Percentiles rank a stretch among this genome's conserved stretches.
Evolutionary conservation across 495 filamentous ascomycete genomes (phyloP).

Genomic region (Neurospora sp.): DNA sequence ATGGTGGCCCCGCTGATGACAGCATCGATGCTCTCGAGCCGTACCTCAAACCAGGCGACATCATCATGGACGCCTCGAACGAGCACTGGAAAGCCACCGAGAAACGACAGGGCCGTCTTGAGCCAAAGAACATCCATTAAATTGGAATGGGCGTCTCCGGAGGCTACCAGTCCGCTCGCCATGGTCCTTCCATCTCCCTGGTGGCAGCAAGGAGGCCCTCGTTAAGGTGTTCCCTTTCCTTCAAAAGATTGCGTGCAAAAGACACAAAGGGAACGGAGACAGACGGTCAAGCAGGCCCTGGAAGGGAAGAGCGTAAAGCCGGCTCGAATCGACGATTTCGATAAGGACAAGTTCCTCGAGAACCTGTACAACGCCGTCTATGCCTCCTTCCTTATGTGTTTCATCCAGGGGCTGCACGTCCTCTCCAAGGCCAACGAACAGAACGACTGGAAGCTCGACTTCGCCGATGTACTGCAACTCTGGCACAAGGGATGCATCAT

Average conservation of each 20-base stretch:
- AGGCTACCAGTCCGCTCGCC: conserved; percentile 50
- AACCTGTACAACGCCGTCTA: conserved; percentile 55
- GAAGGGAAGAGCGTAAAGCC: no score
- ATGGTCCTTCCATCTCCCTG: conserved; percentile 24
- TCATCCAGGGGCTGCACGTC: conserved; percentile 57
- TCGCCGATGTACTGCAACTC: conserved; percentile 51
- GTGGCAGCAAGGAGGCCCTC: conserved; percentile 21
- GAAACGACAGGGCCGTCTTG: conserved; percentile 46
- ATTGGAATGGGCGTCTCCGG: conserved; percentile 51
- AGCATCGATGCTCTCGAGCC: conserved; percentile 50
- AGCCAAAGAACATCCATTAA: conserved; percentile 14
- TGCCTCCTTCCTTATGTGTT: conserved; percentile 51
- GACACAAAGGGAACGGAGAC: conserved; percentile 46
- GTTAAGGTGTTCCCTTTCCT: conserved; percentile 35
- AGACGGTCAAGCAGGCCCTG: no score
- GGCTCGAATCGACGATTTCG: no score
- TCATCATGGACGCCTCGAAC: conserved; percentile 65
- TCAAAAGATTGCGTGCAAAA: conserved; percentile 48
- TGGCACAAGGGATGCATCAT: conserved; percentile 73
- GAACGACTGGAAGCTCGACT: conserved; percentile 53
- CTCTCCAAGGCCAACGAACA: conserved; percentile 51
- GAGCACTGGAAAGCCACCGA: conserved; percentile 64
- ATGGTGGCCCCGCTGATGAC: conserved; percentile 56
- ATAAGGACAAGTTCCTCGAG: conserved; percentile 39
- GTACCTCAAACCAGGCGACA: conserved; percentile 50